phyloP scores from a whole-genome alignment of 83 land plant species.

The Isoetes engelmannii region DNA sequence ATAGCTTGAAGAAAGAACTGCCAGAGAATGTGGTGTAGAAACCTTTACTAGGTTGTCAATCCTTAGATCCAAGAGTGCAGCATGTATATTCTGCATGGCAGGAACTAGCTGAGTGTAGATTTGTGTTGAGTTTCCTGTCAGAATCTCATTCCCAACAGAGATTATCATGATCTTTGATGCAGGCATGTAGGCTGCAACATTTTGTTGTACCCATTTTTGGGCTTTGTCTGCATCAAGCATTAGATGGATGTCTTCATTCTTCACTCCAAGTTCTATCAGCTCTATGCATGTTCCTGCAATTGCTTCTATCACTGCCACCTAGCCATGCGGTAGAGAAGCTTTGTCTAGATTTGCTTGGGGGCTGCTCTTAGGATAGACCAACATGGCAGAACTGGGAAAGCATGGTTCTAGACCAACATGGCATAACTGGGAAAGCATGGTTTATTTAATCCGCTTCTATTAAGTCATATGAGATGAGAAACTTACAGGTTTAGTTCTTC shows the following conservation, averaged over 20 bases:
- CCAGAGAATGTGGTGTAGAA: constrained; percentile 28
- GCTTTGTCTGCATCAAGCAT: constrained; percentile 27
- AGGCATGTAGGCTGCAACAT: constrained; percentile 47
- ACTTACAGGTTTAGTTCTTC: too few relatives aligned
- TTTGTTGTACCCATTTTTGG: constrained; percentile 35
- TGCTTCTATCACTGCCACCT: constrained; percentile 39
- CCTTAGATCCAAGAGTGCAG: constrained; percentile 39
- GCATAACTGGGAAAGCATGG: too few relatives aligned
- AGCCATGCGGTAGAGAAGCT: too few relatives aligned
- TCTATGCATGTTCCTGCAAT: constrained; percentile 42
- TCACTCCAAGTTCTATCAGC: constrained; percentile 41
- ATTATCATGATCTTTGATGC: constrained; percentile 48
- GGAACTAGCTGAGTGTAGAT: constrained; percentile 43
- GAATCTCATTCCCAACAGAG: constrained; percentile 56
- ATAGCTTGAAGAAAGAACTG: constrained; percentile 17
- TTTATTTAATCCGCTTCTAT: too few relatives aligned
- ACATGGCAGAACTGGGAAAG: too few relatives aligned
- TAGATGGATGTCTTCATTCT: constrained; percentile 29
- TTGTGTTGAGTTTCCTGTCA: constrained; percentile 10
- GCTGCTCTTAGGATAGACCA: too few relatives aligned
- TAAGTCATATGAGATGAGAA: too few relatives aligned
- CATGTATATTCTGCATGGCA: constrained; percentile 50
- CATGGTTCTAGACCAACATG: too few relatives aligned
- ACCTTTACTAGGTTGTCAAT: constrained; percentile 39
- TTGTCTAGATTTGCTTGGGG: too few relatives aligned